Conservation (phyloP, 2,329 filamentous ascomycete genomes). For the Capronia americana region DNA sequence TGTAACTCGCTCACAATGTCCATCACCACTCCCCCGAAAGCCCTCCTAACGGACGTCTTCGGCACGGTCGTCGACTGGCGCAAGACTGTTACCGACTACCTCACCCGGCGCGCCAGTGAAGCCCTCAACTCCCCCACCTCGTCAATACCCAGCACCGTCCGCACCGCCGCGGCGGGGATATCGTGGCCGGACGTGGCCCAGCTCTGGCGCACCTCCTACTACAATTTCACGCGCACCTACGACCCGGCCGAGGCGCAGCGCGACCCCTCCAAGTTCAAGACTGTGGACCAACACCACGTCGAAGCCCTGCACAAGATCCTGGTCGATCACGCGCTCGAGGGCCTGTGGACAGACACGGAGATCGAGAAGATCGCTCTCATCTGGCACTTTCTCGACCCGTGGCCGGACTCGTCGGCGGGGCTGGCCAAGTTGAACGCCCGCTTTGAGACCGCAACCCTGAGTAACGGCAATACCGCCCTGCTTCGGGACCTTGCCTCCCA, state of each 20-base stretch:
- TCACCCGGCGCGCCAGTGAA: conserved; percentile 59
- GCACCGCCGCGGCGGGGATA: conserved; percentile 57
- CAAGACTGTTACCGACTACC: conserved; percentile 65
- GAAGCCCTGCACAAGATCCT: conserved; percentile 68
- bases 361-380: conserved; percentile 67
- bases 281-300: conserved; percentile 74
- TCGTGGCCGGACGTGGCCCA: conserved; percentile 72
- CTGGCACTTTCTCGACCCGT: conserved; percentile 76
- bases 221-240: conserved; percentile 61
- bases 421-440: conserved; percentile 62
- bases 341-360: conserved; percentile 68
- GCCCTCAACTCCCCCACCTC: conserved; percentile 55
- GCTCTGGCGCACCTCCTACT: conserved; percentile 72
- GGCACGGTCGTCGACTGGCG: conserved; percentile 84
- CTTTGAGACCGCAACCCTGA: conserved; percentile 70
- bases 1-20: conserved; percentile 32
- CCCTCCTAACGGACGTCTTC: conserved; percentile 76
- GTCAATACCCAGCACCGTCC: conserved; percentile 56
- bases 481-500: conserved; percentile 68
- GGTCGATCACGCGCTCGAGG: conserved; percentile 60
- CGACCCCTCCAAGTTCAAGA: conserved; percentile 61
- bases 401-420: conserved; percentile 66
- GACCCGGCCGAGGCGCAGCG: conserved; percentile 43
- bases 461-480: conserved; percentile 75
- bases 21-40: conserved; percentile 53